Percentiles rank a stretch among this genome's conserved stretches.
Conservation (phyloP, 2,329 filamentous ascomycete species). For the Penicillium corylophilum region DNA sequence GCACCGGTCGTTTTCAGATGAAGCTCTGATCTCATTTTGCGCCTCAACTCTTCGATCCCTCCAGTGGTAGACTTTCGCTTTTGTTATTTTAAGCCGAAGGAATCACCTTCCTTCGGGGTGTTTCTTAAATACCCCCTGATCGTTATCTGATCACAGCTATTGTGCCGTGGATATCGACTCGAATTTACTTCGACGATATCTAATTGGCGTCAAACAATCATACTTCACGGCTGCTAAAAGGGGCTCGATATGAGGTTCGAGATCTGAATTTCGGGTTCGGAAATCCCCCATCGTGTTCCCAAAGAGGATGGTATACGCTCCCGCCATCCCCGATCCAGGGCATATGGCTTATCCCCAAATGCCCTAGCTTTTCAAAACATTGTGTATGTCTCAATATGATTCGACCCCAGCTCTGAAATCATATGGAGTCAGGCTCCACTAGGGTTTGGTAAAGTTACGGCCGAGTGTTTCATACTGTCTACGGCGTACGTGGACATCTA, state of each 20-base stretch:
- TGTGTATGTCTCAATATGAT: not conserved
- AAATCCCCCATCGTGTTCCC: not conserved
- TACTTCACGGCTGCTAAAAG: not conserved
- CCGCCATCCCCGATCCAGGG: not conserved
- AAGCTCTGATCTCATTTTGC: not conserved
- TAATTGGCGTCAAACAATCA: not conserved
- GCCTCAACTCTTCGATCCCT: not conserved
- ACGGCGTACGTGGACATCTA: slow-evolving; percentile 1
- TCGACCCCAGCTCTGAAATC: not conserved
- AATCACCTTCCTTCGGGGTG: not conserved
- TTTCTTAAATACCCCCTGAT: not conserved
- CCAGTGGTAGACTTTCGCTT: too few relatives aligned
- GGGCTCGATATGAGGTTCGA: not conserved
- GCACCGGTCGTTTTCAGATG: not conserved
- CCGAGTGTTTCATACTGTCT: not conserved
- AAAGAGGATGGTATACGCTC: not conserved
- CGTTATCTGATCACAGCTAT: not conserved
- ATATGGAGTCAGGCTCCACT: slow-evolving; percentile 4
- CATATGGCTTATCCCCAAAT: not conserved
- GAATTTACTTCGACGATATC: not conserved
- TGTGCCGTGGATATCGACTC: not conserved
- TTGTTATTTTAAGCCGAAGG: not conserved
- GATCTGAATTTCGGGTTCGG: not conserved
- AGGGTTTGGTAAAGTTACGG: slow-evolving; percentile 3
- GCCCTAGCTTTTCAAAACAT: not conserved